Conservation (phyloP, 2,329 filamentous ascomycete species). For the Hortaea werneckii region DNA sequence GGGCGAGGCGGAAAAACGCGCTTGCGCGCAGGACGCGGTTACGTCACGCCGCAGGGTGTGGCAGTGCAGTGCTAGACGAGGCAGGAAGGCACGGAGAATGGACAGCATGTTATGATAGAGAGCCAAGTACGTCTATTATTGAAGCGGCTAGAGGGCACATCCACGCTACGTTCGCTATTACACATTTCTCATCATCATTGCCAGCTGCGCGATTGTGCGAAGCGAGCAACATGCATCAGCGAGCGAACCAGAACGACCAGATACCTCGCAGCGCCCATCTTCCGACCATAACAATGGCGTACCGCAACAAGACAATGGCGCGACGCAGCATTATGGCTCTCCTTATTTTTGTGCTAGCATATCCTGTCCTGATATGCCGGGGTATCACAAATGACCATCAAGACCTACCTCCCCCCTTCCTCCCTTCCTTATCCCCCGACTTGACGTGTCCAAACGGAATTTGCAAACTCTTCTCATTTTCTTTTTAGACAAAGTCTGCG, state of each 20-base stretch:
- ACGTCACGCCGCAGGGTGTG: neutral
- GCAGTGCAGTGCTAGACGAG: neutral
- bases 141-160: too few relatives aligned
- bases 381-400: constrained; percentile 14
- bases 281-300: too few relatives aligned
- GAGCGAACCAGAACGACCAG: too few relatives aligned
- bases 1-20: neutral
- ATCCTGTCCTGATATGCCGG: neutral
- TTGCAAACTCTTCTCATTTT: neutral
- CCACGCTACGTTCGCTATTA: too few relatives aligned
- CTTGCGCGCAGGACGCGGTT: neutral
- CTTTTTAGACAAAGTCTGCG: constrained; percentile 65
- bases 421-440: neutral
- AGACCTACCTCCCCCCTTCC: neutral
- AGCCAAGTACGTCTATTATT: too few relatives aligned
- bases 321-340: too few relatives aligned
- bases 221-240: too few relatives aligned
- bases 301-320: too few relatives aligned
- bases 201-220: too few relatives aligned
- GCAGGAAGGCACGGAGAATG: neutral
- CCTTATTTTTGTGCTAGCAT: too few relatives aligned
- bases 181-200: too few relatives aligned
- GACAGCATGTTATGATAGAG: neutral
- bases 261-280: too few relatives aligned
- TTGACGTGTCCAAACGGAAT: neutral